Base-by-base conservation (phyloP, 176 grass and related monocot species). In the Avena insularis region DNA sequence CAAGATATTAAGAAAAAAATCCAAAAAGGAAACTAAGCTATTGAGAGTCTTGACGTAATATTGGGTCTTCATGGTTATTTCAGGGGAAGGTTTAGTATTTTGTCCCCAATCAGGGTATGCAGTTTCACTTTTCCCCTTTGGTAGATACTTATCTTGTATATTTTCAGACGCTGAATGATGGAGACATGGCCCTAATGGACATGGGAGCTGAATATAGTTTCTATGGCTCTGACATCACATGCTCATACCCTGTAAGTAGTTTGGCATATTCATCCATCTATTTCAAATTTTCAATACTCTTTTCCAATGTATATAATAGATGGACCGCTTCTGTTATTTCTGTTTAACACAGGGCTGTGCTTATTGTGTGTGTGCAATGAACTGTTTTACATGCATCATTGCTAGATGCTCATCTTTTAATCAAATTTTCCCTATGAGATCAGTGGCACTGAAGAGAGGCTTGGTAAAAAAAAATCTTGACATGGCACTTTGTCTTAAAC, bases 141-240 rank as follows among this genome's bases (percentile, higher is more conserved):
- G 16, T 85, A 35, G 15, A 65, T 81, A 31, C 84, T 94, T 63
- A 38, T 79, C 25, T 88, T 40, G 17, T 85, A 68, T 67, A 54
- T 75, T 82, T 97, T 73, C 87, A 96, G 96, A 94, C 64, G 45
- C 77, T 98, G 86, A 87, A 91, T 85, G 93, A 98, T 89, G 96
- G 96, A 82, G 93, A 98, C 71, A 96, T 96, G 57, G 91, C 96
- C 73, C 85, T 96, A 82, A 91, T 98, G 76, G 96, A 96, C 79
- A 98, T 98, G 96, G 96, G 96, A 87, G 96, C 90, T 83, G 96
- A 98, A 80, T 98, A 96, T 71, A 65, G 88, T 79, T 98, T 86
- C 74, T 98, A 98, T 85, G 96, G 92, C 84, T 98, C 96, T 79
- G 96, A 98, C 88, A 98, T 98, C 81, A 98, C 96, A 79, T 98